Evolutionary conservation across 805 yeast species (phyloP).

Genomic region (Monosporozyma solicola): DNA sequence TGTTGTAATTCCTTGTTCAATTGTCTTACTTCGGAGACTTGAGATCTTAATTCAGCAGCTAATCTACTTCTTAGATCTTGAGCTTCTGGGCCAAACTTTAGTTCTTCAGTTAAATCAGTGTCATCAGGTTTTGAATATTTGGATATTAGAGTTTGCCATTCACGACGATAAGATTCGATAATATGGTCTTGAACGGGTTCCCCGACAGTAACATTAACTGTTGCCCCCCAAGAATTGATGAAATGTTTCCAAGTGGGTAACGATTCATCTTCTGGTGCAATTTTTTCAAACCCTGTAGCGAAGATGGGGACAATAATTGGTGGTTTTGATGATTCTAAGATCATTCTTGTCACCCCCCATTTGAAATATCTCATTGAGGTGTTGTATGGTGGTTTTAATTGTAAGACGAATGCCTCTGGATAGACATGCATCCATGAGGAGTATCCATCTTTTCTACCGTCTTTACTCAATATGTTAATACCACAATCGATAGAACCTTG

Average conservation of each 20-base stretch:
- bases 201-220: constrained; percentile 64
- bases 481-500: constrained; percentile 88
- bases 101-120: constrained; percentile 48
- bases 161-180: constrained; percentile 51
- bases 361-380: constrained; percentile 91
- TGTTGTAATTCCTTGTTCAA: constrained; percentile 35
- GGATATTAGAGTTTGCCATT: constrained; percentile 59
- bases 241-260: constrained; percentile 45
- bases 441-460: constrained; percentile 52
- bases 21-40: constrained; percentile 43
- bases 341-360: constrained; percentile 86
- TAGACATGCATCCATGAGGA: constrained; percentile 90
- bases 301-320: constrained; percentile 87
- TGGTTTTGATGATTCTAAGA: constrained; percentile 71
- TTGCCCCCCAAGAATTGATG: constrained; percentile 58
- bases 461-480: constrained; percentile 68
- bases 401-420: constrained; percentile 93
- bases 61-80: constrained; percentile 57
- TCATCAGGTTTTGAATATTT: constrained; percentile 42
- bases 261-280: constrained; percentile 66
- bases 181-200: constrained; percentile 52
- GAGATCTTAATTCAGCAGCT: constrained; percentile 58
- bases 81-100: constrained; percentile 58
- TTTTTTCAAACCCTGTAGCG: constrained; percentile 75
- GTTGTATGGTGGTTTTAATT: constrained; percentile 64